phyloP scores from a whole-genome alignment of 495 filamentous ascomycete species.

The Neurospora sublineolata region DNA sequence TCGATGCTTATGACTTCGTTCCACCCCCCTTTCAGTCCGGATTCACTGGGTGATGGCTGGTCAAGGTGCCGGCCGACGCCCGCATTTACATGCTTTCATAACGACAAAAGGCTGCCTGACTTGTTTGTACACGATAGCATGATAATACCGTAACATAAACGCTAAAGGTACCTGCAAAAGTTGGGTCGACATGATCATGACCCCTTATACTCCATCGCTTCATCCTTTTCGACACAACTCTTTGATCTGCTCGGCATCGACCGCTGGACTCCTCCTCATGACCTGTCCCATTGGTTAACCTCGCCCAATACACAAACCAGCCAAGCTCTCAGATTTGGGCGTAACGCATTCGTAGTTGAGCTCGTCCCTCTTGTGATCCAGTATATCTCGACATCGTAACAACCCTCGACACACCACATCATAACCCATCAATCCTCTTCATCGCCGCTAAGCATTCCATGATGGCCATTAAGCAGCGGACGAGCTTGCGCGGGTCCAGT shows the following conservation, averaged over 20 bases:
- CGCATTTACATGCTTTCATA: neutral
- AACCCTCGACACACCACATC: neutral
- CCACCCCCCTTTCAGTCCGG: neutral
- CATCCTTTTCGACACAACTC: neutral
- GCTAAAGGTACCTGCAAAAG: neutral
- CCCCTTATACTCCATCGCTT: neutral
- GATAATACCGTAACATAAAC: neutral
- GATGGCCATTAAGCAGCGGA: slow-evolving; percentile 20
- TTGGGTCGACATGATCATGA: neutral
- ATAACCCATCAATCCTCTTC: neutral
- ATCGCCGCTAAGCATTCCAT: slow-evolving; percentile 9
- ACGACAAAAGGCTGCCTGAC: neutral
- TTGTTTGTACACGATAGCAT: neutral
- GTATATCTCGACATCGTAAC: neutral
- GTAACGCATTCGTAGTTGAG: neutral
- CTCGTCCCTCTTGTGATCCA: neutral
- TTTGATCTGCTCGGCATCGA: neutral
- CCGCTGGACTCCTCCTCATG: neutral
- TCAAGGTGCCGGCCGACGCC: neutral
- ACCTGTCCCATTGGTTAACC: neutral
- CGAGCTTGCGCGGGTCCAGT: slow-evolving; percentile 17
- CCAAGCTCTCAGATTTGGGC: neutral
- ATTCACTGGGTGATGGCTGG: neutral
- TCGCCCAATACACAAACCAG: neutral
- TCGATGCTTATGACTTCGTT: neutral